phyloP scores from a whole-genome alignment of 768 basidiomycete species.

The Kwoniella europaea region DNA sequence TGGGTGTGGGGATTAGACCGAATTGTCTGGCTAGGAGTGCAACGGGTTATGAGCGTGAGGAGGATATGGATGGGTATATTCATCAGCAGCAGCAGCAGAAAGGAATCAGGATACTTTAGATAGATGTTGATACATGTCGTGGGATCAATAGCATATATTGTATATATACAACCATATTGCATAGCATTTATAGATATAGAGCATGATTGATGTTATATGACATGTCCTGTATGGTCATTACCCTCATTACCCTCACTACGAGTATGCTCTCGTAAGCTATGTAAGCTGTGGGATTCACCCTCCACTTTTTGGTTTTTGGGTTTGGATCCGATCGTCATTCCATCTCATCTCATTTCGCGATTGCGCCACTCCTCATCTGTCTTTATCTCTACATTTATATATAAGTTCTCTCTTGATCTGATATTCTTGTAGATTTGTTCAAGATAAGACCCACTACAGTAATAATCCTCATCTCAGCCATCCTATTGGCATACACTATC shows the following conservation, averaged over 20 bases:
- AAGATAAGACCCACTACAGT: constrained; percentile 14
- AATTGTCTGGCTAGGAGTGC: constrained; percentile 16
- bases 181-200: not conserved
- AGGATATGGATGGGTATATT: not conserved
- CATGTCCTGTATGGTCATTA: not conserved
- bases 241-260: not conserved
- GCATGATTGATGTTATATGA: not conserved
- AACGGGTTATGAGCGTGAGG: constrained; percentile 7
- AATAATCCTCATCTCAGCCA: constrained; percentile 1
- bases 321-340: not conserved
- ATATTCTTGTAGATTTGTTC: not conserved
- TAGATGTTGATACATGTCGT: not conserved
- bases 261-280: constrained; percentile 6
- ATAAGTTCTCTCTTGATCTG: too few species aligned
- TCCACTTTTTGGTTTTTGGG: not conserved
- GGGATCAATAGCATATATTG: not conserved
- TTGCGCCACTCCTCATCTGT: not conserved
- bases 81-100: not conserved
- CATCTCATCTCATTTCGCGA: not conserved
- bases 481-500: constrained; percentile 1
- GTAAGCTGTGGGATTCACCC: not conserved
- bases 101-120: not conserved
- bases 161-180: not conserved
- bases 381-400: not conserved
- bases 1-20: not conserved